phyloP scores from a whole-genome alignment of 2,329 filamentous ascomycete species.

The Aureobasidium subglaciale region DNA sequence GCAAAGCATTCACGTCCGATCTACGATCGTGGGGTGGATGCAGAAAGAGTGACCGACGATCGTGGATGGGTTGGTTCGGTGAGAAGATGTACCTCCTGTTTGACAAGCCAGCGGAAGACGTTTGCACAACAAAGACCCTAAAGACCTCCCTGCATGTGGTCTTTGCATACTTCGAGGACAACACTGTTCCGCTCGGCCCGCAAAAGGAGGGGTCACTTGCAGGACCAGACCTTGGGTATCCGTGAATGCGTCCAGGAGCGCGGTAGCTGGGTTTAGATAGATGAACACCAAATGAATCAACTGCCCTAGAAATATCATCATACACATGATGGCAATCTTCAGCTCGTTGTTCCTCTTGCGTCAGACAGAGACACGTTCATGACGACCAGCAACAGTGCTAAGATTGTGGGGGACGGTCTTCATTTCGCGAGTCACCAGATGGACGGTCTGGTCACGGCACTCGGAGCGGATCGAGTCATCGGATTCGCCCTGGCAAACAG shows the following conservation, averaged over 20 bases:
- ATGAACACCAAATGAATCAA: not conserved
- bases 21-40: not conserved
- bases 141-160: constrained; percentile 11
- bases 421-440: constrained; percentile 12
- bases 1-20: not conserved
- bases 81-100: constrained; percentile 6
- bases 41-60: not conserved
- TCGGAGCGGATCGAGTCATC: not conserved
- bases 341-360: not conserved
- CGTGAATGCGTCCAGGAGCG: not conserved
- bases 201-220: constrained; percentile 5
- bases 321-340: constrained; percentile 3
- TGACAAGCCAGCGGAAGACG: not conserved
- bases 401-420: constrained; percentile 5
- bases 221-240: constrained; percentile 4
- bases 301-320: not conserved
- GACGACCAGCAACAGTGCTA: constrained; percentile 3
- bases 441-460: constrained; percentile 6
- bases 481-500: not conserved
- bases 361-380: constrained; percentile 11
- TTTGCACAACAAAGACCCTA: constrained; percentile 7
- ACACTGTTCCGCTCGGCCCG: not conserved
- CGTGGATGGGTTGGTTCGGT: not conserved
- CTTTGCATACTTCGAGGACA: not conserved
- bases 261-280: constrained; percentile 3